phyloP scores from a whole-genome alignment of 169 alveolate genomes.

The Condylostoma magnum region DNA sequence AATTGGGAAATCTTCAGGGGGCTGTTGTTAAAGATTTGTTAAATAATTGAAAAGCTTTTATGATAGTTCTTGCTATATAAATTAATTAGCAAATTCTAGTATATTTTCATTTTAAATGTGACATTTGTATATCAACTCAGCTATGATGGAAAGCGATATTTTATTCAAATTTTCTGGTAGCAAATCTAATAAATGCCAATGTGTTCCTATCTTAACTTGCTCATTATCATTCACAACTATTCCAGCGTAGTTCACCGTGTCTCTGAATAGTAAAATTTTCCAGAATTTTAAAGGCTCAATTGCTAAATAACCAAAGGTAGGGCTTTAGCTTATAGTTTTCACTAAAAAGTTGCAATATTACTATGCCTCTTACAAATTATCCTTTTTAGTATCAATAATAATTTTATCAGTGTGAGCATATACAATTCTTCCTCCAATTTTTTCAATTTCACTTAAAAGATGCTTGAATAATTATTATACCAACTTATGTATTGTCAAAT shows the following conservation, averaged over 20 bases:
- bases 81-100: constrained; percentile 22
- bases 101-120: constrained; percentile 18
- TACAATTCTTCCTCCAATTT: constrained; percentile 73
- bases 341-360: constrained; percentile 56
- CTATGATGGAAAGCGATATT: constrained; percentile 40
- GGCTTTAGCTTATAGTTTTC: constrained; percentile 47
- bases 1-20: constrained; percentile 64
- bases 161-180: constrained; percentile 61
- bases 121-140: constrained; percentile 48
- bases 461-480: constrained; percentile 60
- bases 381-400: constrained; percentile 60
- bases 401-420: constrained; percentile 72
- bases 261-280: constrained; percentile 74
- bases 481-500: constrained; percentile 67
- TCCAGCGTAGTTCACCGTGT: constrained; percentile 73
- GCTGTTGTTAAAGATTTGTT: constrained; percentile 11
- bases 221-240: constrained; percentile 40
- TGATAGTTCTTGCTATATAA: constrained; percentile 40
- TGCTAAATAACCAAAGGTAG: constrained; percentile 55
- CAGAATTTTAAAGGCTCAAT: constrained; percentile 63
- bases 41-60: constrained; percentile 21
- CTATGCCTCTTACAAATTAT: constrained; percentile 60
- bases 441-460: constrained; percentile 54
- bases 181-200: constrained; percentile 66
- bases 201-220: constrained; percentile 34